phyloP scores from a whole-genome alignment of 805 yeast species.

The Allodekkera sacchari region DNA sequence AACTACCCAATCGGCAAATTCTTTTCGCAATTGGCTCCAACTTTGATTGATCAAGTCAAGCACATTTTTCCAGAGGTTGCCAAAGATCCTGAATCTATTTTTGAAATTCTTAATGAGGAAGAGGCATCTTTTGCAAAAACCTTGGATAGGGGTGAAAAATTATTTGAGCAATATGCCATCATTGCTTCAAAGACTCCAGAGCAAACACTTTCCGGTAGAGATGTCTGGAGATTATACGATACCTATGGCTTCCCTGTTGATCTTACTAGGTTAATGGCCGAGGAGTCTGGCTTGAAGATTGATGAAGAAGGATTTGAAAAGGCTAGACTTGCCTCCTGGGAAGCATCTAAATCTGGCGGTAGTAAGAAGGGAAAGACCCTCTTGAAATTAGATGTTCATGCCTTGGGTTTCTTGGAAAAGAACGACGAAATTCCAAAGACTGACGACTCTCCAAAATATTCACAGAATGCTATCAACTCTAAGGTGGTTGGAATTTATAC shows the following conservation, averaged over 20 bases:
- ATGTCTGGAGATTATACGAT: constrained; percentile 97
- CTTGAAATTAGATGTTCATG: constrained; percentile 86
- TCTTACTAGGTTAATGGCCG: constrained; percentile 96
- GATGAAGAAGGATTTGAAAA: constrained; percentile 89
- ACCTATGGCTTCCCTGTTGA: constrained; percentile 99
- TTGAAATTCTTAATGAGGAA: constrained; percentile 92
- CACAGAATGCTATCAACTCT: constrained; percentile 59
- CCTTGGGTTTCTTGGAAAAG: constrained; percentile 61
- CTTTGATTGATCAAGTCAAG: constrained; percentile 78
- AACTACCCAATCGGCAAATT: constrained; percentile 91
- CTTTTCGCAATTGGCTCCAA: constrained; percentile 87
- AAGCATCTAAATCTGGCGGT: constrained; percentile 90
- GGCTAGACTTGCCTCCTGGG: constrained; percentile 82
- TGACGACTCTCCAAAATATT: constrained; percentile 75
- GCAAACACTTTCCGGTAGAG: constrained; percentile 79
- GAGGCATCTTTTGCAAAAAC: constrained; percentile 93
- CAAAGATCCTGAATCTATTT: constrained; percentile 61
- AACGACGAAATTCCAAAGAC: constrained; percentile 64
- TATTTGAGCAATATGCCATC: constrained; percentile 88
- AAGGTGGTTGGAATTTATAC: constrained; percentile 63
- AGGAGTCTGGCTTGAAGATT: constrained; percentile 87
- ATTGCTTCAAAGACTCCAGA: constrained; percentile 68
- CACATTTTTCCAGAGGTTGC: constrained; percentile 89
- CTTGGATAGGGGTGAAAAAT: constrained; percentile 93
- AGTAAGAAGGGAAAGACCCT: constrained; percentile 43